Evolutionary conservation across 306 rosid species (phyloP).

Genomic region (Ziziphus jujuba): DNA sequence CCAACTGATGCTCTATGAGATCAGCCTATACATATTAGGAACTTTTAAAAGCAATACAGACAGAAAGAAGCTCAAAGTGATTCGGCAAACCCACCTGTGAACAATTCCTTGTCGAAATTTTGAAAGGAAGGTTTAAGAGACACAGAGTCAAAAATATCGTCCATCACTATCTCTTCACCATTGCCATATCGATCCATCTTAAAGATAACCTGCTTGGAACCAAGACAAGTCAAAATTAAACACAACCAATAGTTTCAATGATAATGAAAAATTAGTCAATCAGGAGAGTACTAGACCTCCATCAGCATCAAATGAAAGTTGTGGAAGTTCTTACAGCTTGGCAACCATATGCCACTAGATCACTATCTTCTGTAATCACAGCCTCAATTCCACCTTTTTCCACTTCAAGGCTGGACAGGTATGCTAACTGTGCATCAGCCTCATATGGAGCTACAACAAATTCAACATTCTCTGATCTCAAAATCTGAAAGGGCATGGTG

Average conservation of each 20-base stretch:
- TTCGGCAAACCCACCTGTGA: slow-evolving; percentile 54
- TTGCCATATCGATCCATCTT: slow-evolving; percentile 92
- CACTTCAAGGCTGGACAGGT: slow-evolving; percentile 56
- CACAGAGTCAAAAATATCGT: slow-evolving; percentile 55
- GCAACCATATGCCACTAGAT: slow-evolving; percentile 84
- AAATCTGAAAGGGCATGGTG: slow-evolving; percentile 45
- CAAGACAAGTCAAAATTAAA: slow-evolving; percentile 33
- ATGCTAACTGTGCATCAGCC: slow-evolving; percentile 96
- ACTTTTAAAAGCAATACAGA: not conserved
- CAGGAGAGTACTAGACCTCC: slow-evolving; percentile 37
- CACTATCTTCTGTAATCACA: slow-evolving; percentile 79
- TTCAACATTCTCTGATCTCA: slow-evolving; percentile 76
- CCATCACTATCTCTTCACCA: slow-evolving; percentile 68
- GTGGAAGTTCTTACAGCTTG: slow-evolving; percentile 76
- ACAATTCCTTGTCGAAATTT: slow-evolving; percentile 58
- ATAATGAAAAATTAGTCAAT: slow-evolving; percentile 11
- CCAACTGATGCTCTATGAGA: slow-evolving; percentile 1
- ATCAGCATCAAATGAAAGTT: slow-evolving; percentile 38
- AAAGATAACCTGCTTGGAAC: slow-evolving; percentile 60
- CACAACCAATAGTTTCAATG: slow-evolving; percentile 14
- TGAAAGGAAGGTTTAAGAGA: slow-evolving; percentile 62
- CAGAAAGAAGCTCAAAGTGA: not conserved
- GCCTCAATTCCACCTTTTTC: slow-evolving; percentile 72
- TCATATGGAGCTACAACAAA: slow-evolving; percentile 97
- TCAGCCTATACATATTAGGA: not conserved